Base-by-base conservation (phyloP, 2,329 filamentous ascomycete species). In the Chaetomium strumarium region DNA sequence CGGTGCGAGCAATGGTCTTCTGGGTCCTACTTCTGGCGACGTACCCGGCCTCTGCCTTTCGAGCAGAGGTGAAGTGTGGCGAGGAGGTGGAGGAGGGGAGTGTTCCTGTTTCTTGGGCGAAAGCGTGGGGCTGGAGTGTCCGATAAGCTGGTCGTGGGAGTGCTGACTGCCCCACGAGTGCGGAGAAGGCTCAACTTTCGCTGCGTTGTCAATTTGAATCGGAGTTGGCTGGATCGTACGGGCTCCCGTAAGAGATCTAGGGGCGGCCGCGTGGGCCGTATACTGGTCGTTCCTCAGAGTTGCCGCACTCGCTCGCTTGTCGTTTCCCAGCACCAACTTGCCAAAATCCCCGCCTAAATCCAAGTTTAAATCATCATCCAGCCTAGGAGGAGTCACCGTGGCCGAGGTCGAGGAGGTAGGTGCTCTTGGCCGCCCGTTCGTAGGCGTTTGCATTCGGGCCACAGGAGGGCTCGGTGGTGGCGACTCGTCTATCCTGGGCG, bases 331-430 rank as follows among this genome's bases (percentile, higher is more conserved):
- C 38, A 82, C 72, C 75, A 83, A 79, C 51, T 72, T 78, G 54
- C 76, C 73, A 57, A 83, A 79, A 60, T 83, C 79, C 43, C 78
- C 75, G 14, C 80, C 80, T 44, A 83, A 63, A 60, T 82, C 79
- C 14, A 83, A 61, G 38, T 67, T 66, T 52, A 74, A 72, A 50
- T 73, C 71, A 29, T 69, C 65, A 20, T 76, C 73, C 36, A 78
- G 63, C 46, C 72, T 74, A 5, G 75, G 75, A 12, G 74, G 76
- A 1, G 77, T 80, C 12, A 76, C 71, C 7, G 78, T 80, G 59
- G 74, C 78, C 12, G 72, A 67, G 9, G 79, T 80, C 5, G 78
- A 81, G 14, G 72, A 63, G 5, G 79, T 81, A 57, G 76, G 68
- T n/a, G 77, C 76, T 59, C 78, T 70, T 31, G 76, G 63, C 58